Conservation (phyloP, 495 filamentous ascomycete genomes). For the Aspergillus steynii region DNA sequence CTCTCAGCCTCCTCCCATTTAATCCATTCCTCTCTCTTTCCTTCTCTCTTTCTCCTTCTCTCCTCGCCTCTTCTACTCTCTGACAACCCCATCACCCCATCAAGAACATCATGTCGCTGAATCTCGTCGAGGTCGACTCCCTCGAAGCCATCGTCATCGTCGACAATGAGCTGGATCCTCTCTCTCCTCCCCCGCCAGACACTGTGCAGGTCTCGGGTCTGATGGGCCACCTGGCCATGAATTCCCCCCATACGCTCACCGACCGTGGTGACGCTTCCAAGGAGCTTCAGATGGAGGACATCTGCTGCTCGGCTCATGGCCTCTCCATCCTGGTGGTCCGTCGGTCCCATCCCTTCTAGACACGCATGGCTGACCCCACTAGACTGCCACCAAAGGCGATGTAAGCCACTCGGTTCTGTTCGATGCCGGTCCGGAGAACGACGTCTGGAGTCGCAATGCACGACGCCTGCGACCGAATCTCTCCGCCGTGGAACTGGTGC, state of each 20-base stretch:
- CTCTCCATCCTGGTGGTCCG: conserved; percentile 57
- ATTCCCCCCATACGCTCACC: conserved; percentile 27
- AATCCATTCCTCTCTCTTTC: background rate
- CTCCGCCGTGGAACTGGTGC: conserved; percentile 70
- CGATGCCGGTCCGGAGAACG: conserved; percentile 59
- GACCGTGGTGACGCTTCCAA: conserved; percentile 44
- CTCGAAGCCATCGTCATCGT: conserved; percentile 51
- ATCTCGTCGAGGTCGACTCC: conserved; percentile 47
- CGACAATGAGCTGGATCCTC: conserved; percentile 60
- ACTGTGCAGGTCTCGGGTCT: conserved; percentile 47
- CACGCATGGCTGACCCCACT: background rate
- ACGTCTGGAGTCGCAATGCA: conserved; percentile 56
- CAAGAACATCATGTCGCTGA: background rate
- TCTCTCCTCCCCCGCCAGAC: conserved; percentile 51
- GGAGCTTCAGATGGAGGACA: conserved; percentile 54
- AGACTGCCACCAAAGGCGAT: conserved; percentile 56
- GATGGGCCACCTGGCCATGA: conserved; percentile 40
- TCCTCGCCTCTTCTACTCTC: background rate
- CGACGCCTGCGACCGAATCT: conserved; percentile 50
- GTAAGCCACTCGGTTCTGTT: conserved; percentile 57
- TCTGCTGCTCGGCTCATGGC: conserved; percentile 63
- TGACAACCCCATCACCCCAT: background rate
- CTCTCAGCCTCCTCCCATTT: background rate
- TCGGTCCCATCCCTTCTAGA: background rate
- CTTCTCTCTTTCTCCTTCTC: background rate